Conservation (phyloP, 768 basidiomycete genomes). For the Naganishia antarctica region DNA sequence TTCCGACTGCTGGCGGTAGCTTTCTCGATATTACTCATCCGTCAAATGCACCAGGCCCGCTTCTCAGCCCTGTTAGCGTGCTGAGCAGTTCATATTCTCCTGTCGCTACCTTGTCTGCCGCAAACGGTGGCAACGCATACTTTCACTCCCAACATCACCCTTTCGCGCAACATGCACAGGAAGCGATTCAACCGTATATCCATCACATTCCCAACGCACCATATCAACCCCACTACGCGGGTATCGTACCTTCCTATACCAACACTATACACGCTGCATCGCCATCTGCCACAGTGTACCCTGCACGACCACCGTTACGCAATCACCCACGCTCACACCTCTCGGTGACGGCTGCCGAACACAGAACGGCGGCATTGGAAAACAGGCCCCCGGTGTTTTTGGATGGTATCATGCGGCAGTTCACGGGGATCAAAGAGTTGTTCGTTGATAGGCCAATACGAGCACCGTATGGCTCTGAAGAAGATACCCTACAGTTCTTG, state of each 20-base stretch:
- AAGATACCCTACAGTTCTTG: slow-evolving; percentile 34
- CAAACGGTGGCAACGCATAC: not conserved
- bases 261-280: not conserved
- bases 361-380: not conserved
- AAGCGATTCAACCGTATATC: slow-evolving; percentile 4
- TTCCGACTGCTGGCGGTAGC: too few relatives aligned
- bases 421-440: slow-evolving; percentile 41
- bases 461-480: slow-evolving; percentile 33
- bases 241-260: slow-evolving; percentile 6
- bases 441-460: slow-evolving; percentile 44
- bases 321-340: not conserved
- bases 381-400: slow-evolving; percentile 29
- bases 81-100: slow-evolving; percentile 12
- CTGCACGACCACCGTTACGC: not conserved
- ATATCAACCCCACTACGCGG: slow-evolving; percentile 2
- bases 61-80: slow-evolving; percentile 3
- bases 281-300: not conserved
- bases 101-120: not conserved
- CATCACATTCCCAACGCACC: not conserved
- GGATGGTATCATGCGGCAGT: slow-evolving; percentile 32
- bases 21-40: too few relatives aligned
- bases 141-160: not conserved
- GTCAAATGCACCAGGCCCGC: not conserved
- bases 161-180: not conserved
- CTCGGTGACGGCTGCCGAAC: not conserved